These are phyloP conservation scores for Emiliania huxleyi DNA, from an alignment of 78 protist species.

Conservation along the genomic window DNA sequence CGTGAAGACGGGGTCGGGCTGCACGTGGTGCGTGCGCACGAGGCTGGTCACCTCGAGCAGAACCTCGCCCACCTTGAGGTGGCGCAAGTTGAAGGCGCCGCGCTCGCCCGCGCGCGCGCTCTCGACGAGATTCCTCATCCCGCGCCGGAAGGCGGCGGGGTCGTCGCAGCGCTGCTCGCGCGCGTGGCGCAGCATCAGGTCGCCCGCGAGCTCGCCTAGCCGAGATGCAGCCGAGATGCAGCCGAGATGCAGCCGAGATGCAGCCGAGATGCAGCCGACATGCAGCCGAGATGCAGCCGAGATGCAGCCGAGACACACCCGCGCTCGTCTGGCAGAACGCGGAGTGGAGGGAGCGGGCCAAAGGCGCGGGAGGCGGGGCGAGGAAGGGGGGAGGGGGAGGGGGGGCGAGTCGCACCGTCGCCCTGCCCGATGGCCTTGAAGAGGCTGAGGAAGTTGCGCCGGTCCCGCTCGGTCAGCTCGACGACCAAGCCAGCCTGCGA, in stretches of 20 bases:
- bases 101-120: neutral
- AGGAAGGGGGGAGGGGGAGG: no score
- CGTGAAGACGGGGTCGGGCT: conserved; percentile 34
- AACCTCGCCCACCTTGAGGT: neutral
- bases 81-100: neutral
- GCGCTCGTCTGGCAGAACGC: no score
- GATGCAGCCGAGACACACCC: neutral
- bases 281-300: no score
- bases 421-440: conserved; percentile 47
- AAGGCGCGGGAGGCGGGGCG: no score
- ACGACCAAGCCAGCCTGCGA: conserved; percentile 42
- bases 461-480: conserved; percentile 18
- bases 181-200: neutral
- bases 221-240: neutral
- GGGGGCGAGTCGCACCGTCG: no score
- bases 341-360: no score
- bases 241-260: no score
- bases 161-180: neutral
- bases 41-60: neutral
- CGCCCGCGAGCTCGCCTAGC: neutral
- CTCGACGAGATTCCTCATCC: neutral
- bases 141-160: neutral
- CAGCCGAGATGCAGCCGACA: no score
- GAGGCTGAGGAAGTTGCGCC: conserved; percentile 28
- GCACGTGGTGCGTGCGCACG: conserved; percentile 37